These are phyloP conservation scores for Ganoderma resinaceum DNA, from an alignment of 1,284 basidiomycete genomes.

Conservation along the genomic window DNA sequence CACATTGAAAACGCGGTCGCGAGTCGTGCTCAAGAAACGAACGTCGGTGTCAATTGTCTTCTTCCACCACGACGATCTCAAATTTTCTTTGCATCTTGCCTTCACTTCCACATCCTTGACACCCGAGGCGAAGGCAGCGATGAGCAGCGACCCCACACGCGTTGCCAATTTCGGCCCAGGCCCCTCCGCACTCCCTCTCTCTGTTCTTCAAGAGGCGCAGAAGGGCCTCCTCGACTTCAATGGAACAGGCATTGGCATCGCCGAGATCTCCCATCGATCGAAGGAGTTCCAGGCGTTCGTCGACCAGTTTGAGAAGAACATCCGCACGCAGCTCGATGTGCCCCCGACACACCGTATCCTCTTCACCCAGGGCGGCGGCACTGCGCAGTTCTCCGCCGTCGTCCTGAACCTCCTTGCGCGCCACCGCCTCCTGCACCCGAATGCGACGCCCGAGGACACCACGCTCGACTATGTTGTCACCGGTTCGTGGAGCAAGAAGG, in stretches of 20 bases:
- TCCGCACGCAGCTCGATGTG: conserved; percentile 79
- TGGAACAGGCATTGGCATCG: conserved; percentile 90
- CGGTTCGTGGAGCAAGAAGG: conserved; percentile 91
- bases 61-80: conserved; percentile 5
- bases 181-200: conserved; percentile 86
- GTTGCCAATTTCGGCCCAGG: conserved; percentile 93
- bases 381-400: conserved; percentile 88
- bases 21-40: neutral
- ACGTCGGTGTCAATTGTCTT: neutral
- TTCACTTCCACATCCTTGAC: neutral
- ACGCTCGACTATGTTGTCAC: conserved; percentile 89
- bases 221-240: conserved; percentile 87
- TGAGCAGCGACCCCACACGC: conserved; percentile 44
- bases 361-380: conserved; percentile 93
- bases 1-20: conserved; percentile 1
- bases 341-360: conserved; percentile 88
- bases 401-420: conserved; percentile 89
- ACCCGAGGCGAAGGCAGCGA: conserved; percentile 2
- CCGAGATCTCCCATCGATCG: conserved; percentile 93
- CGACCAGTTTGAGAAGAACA: conserved; percentile 69
- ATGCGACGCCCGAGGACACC: conserved; percentile 59
- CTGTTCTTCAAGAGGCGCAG: conserved; percentile 83
- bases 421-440: conserved; percentile 73
- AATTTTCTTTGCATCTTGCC: neutral
- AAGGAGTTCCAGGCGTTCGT: conserved; percentile 85